Evolutionary conservation across 169 alveolate genomes (phyloP).

Genomic region (Babesia caballi): DNA sequence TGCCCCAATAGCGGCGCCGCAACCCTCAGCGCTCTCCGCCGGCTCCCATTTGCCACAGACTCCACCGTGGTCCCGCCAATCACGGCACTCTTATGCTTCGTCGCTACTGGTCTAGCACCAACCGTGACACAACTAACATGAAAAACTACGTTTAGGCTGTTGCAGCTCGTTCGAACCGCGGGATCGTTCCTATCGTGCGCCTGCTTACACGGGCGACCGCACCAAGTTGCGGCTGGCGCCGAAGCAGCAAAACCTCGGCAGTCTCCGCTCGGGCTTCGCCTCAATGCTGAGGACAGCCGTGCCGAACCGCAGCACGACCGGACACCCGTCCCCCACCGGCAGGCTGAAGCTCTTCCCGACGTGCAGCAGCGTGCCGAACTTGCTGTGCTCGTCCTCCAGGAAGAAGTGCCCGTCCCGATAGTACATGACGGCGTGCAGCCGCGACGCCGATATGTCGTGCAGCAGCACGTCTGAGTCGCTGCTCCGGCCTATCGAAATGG

Average conservation of each 20-base stretch:
- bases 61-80: too few relatives aligned
- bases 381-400: constrained; percentile 89
- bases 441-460: constrained; percentile 92
- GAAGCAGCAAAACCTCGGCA: constrained; percentile 31
- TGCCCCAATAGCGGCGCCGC: neutral
- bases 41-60: too few relatives aligned
- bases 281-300: constrained; percentile 46
- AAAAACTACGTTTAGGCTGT: too few relatives aligned
- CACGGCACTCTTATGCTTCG: too few relatives aligned
- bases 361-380: constrained; percentile 92
- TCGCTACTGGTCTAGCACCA: too few relatives aligned
- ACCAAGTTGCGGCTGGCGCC: neutral
- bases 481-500: constrained; percentile 88
- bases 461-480: constrained; percentile 90
- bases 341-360: constrained; percentile 48
- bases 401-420: constrained; percentile 84
- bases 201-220: neutral
- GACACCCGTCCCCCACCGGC: constrained; percentile 13
- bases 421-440: constrained; percentile 88
- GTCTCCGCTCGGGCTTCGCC: constrained; percentile 14
- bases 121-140: too few relatives aligned
- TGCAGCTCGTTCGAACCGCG: too few relatives aligned
- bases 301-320: constrained; percentile 51
- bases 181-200: too few relatives aligned
- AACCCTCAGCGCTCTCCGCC: too few relatives aligned